Evolutionary conservation across 805 yeast genomes (phyloP).

Genomic region (Saturnispora besseyi): DNA sequence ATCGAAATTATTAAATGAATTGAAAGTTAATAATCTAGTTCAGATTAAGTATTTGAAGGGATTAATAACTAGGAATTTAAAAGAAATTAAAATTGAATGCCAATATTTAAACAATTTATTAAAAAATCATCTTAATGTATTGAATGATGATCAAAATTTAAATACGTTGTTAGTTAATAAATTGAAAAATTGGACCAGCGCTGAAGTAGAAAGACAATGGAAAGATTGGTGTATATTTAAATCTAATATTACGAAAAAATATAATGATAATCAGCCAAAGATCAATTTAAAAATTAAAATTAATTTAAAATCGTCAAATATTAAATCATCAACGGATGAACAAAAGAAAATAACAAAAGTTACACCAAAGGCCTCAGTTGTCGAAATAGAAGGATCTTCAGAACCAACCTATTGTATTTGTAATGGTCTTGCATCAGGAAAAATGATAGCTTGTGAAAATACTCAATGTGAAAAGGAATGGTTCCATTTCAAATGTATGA

Average conservation of each 20-base stretch:
- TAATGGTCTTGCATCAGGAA: conserved; percentile 56
- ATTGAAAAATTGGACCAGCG: conserved; percentile 14
- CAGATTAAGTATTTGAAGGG: background rate
- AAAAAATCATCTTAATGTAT: conserved; percentile 16
- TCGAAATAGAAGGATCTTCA: conserved; percentile 12
- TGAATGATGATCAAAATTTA: conserved; percentile 19
- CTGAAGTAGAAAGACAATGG: conserved; percentile 14
- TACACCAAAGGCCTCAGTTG: conserved; percentile 6
- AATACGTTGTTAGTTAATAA: conserved; percentile 2
- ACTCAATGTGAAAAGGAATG: conserved; percentile 77
- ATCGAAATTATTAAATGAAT: conserved; percentile 7
- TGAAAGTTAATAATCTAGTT: conserved; percentile 1
- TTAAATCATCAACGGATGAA: background rate
- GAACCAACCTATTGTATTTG: conserved; percentile 39
- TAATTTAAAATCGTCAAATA: background rate
- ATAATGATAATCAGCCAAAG: background rate
- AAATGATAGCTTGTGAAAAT: conserved; percentile 95
- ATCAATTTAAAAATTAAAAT: background rate
- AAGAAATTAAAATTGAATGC: conserved; percentile 22
- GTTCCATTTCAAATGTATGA: conserved; percentile 96
- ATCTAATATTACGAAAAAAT: conserved; percentile 6
- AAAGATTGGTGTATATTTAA: conserved; percentile 23
- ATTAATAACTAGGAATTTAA: conserved; percentile 15
- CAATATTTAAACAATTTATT: conserved; percentile 16
- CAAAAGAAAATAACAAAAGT: background rate